Evolutionary conservation across 1,284 basidiomycete genomes (phyloP), one percentile per base, ranked within the genome.

Genomic region (Cryptococcus sp.): DNA sequence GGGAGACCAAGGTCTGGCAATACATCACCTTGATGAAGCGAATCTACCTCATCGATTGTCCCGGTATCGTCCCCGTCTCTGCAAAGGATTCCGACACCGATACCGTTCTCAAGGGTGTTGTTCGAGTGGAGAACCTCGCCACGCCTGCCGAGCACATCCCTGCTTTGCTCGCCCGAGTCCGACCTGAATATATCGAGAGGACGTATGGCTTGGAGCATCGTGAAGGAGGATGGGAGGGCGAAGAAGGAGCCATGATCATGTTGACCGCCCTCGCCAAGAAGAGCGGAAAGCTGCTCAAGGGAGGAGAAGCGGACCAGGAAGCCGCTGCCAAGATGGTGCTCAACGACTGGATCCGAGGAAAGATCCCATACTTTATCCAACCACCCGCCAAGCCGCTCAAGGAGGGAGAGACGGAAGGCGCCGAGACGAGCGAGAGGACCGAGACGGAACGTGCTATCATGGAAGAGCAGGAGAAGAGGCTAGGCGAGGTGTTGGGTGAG

Each of bases 1-100:
- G 94, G 62, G 94, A 99, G 79, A 99, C 95, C 46, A 98, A 98
- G 77, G 91, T 98, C 58, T 98, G 95, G 95, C 94, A 98, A 80
- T 98, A 98, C 75, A 95, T 98, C 74, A 90, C 91, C 23, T 78
- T 98, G 45, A 97, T 94, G 63, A 83, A 86, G 53, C 82, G 89
- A 54, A 98, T 98, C 71, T 98, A 97, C 78, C 84, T 99, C 58
- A 97, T 99, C 76, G 95, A 99, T 76, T 99, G 94, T 70, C 94
- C 94, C 25, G 94, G 95, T 53, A 91, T 98, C 69, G 95, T 98
- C 1, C 95, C 95, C 1, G 85, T 92, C 23, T 93, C 91, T 31
- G 76, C 78, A 26, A 86, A 90, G 23, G 94, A 99, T 72, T 83
- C 87, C 1, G 87, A 97, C 68, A 92, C 92, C 0, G 82, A 84